Base-by-base conservation (phyloP, 768 basidiomycete species). In the Pleurotus platypus region DNA sequence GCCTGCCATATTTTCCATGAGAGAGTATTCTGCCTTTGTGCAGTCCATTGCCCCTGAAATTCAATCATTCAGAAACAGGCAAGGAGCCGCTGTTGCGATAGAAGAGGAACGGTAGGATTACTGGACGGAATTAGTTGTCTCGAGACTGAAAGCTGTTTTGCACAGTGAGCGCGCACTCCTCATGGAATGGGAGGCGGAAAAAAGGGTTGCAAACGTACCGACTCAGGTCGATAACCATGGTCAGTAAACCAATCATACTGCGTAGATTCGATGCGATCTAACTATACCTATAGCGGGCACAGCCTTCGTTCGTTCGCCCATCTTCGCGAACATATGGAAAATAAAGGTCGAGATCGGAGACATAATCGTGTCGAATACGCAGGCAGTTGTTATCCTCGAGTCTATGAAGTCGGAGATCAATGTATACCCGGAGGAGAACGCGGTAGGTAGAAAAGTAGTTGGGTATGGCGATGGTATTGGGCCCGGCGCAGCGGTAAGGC, bases 331-430 rank as follows among this genome's bases (percentile, higher is more conserved):
- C 8, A 63, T 85, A 24, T 79, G 78, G 80, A 83, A 82, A 63
- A 74, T 86, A 60, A 72, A 69, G 12, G 75, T 76, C 43, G 61
- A 64, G 0, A 64, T 72, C 4, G 80, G 79, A 11, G 75, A 82
- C 53, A 60, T 65, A 0, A 72, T 86, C 43, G 48, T 64, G 3
- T 69, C 77, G 0, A 69, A 70, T 2, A 74, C 78, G 11, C 70
- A 78, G 3, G 71, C 79, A 2, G 62, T 85, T 38, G 48, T 82
- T 30, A 72, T 83, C 16, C 72, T 87, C 11, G 83, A 85, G 66
- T 82, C 85, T 1, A 87, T 86, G 86, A 87, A 88, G 68, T 84
- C 80, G 0, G 83, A 84, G 62, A 78, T 86, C 45, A 71, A 75
- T 12, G 63, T 87, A 13, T 66, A 66, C 49, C 78, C 80, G 0